phyloP scores from a whole-genome alignment of 2,329 filamentous ascomycete species.

The Colletotrichum sp. region DNA sequence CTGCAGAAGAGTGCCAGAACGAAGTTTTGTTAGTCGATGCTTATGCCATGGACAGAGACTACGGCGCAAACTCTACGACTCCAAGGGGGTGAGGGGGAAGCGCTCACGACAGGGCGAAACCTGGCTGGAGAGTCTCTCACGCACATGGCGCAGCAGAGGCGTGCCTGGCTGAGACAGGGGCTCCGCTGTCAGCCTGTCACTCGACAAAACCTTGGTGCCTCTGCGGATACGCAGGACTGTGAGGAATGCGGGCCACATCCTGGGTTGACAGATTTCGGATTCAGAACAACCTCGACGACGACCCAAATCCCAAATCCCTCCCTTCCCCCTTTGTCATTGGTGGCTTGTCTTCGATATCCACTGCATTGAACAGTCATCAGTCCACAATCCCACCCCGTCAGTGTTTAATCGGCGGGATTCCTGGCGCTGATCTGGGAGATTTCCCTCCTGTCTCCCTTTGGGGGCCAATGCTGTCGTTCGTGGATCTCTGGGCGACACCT shows the following conservation, averaged over 20 bases:
- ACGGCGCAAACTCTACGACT: background rate
- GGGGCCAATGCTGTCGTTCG: background rate
- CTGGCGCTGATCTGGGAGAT: slow-evolving; percentile 10
- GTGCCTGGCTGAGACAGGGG: slow-evolving; percentile 10
- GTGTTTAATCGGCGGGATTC: slow-evolving; percentile 9
- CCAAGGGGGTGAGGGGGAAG: background rate
- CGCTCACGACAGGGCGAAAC: background rate
- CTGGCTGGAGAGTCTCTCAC: background rate
- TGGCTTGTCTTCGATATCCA: background rate
- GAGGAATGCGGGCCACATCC: background rate
- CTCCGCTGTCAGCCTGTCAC: background rate
- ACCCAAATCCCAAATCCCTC: background rate
- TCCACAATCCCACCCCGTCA: background rate
- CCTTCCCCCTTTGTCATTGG: background rate
- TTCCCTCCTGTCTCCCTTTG: background rate
- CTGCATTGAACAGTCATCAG: slow-evolving; percentile 14
- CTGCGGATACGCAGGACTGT: background rate
- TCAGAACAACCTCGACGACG: background rate
- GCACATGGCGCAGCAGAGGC: slow-evolving; percentile 5
- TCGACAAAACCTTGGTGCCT: background rate
- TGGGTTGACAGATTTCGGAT: background rate
- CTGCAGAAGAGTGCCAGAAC: background rate
- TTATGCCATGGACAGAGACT: background rate
- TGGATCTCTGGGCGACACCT: background rate
- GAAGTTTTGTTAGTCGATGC: background rate